Conservation (phyloP, 106 monocot species). For the Agapanthus africanus region DNA sequence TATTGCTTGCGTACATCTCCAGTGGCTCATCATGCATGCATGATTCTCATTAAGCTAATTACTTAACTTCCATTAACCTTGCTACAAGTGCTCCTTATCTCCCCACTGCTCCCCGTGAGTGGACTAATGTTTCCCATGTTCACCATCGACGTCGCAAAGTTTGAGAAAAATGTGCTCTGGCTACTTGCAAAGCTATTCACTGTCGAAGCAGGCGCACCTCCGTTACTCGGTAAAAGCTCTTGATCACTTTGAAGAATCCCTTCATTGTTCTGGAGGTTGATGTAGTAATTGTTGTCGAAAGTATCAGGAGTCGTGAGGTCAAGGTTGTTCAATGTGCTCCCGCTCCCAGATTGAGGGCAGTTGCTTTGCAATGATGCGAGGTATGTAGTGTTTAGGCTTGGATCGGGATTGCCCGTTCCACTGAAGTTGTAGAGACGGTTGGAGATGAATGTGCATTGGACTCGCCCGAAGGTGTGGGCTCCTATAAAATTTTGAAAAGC, state of each 20-base stretch:
- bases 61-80: conserved; percentile 3
- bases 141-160: conserved; percentile 32
- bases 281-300: conserved; percentile 26
- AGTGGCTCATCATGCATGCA: too few species aligned
- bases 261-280: conserved; percentile 11
- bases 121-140: conserved; percentile 22
- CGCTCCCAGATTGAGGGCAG: conserved; percentile 17
- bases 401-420: conserved; percentile 8
- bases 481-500: conserved; percentile 6
- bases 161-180: conserved; percentile 14
- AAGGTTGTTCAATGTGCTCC: conserved; percentile 12
- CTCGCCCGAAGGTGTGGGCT: conserved; percentile 31
- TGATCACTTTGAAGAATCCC: conserved; percentile 35
- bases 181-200: conserved; percentile 23
- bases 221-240: conserved; percentile 15
- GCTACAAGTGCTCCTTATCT: conserved; percentile 21
- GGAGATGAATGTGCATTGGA: conserved; percentile 21
- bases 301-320: conserved; percentile 13
- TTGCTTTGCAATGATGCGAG: neutral
- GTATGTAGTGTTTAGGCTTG: conserved; percentile 18
- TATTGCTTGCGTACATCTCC: too few species aligned
- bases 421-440: conserved; percentile 31
- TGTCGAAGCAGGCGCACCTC: conserved; percentile 5
- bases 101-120: conserved; percentile 13
- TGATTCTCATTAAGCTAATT: too few species aligned